Evolutionary conservation across 176 grass and related monocot species (phyloP), one percentile per base, ranked within the genome.

Genomic region (Carex scoparia): DNA sequence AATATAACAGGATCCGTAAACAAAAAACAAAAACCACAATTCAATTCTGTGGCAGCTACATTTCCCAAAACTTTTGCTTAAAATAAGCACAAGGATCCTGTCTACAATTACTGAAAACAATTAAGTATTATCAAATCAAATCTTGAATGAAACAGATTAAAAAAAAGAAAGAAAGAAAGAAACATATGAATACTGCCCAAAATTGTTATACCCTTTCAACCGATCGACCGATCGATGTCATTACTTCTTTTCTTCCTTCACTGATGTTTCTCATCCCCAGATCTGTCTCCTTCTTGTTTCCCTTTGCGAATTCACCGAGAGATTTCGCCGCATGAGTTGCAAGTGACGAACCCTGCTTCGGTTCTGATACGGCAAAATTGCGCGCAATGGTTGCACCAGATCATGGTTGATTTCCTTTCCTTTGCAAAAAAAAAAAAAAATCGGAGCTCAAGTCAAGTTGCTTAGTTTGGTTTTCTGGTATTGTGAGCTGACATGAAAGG

Each of bases 321-420:
- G n/a, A 83, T 83, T 38, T 83, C 68, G 63, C 80, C 80, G 35
- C 80, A 83, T 15, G 57, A 65, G 19, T 83, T 82, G 60, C 80
- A 83, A 30, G 61, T 27, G 35, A 83, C 46, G 30, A 65, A 83
- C 63, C 60, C 61, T 46, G 61, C 40, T 67, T 83, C 80, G 12
- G 63, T 38, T 67, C 80, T 83, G 61, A 83, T 65, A 42, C 60
- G 31, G 11, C 42, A 66, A 49, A 65, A 30, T 68, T 65, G 59
- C 19, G 60, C 23, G 10, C 80, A 83, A 54, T 63, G 60, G 4
- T 49, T 65, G 60, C 80, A 83, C 80, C 80, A 51, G 60, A 81
- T 81, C 80, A 83, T 83, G 80, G 40, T 68, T 65, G 40, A 68
- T 83, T 83, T 83, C 61, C 63, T 83, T 14, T 68, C 9, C 31